Evolutionary conservation across 768 basidiomycete genomes (phyloP).

Genomic region (Nevesoporus exiguus): DNA sequence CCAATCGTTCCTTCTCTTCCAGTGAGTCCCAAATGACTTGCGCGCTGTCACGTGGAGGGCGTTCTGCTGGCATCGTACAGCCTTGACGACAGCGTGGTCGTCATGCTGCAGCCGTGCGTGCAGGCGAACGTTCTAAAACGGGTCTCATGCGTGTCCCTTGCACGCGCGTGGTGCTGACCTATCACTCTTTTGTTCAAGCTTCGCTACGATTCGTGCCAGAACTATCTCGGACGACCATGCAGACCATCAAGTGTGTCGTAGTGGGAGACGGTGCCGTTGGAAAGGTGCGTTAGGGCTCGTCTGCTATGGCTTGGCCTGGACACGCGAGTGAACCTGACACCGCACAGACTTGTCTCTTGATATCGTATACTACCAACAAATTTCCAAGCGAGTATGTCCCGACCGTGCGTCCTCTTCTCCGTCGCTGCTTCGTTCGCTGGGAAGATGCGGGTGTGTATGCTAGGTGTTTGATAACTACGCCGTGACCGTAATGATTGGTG

Average conservation of each 20-base stretch:
- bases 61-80: slow-evolving; percentile 21
- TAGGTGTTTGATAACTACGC: slow-evolving; percentile 98
- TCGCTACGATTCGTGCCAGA: slow-evolving; percentile 15
- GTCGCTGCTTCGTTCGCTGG: slow-evolving; percentile 2
- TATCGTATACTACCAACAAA: slow-evolving; percentile 97
- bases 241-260: slow-evolving; percentile 97
- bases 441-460: slow-evolving; percentile 18
- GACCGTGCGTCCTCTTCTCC: slow-evolving; percentile 59
- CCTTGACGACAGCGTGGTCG: slow-evolving; percentile 26
- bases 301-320: not conserved
- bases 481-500: slow-evolving; percentile 99
- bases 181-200: slow-evolving; percentile 8
- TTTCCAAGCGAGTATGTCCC: slow-evolving; percentile 99
- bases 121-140: slow-evolving; percentile 20
- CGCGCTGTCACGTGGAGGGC: slow-evolving; percentile 6
- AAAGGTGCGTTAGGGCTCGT: slow-evolving; percentile 61
- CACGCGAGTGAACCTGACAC: slow-evolving; percentile 3
- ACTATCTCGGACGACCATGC: slow-evolving; percentile 51
- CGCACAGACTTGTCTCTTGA: slow-evolving; percentile 85
- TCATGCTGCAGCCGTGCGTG: slow-evolving; percentile 26
- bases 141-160: slow-evolving; percentile 21
- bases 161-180: slow-evolving; percentile 20
- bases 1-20: slow-evolving; percentile 12
- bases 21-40: slow-evolving; percentile 20
- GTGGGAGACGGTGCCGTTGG: slow-evolving; percentile 98